phyloP scores from a whole-genome alignment of 106 monocot genomes.

The Posidonia australis region DNA sequence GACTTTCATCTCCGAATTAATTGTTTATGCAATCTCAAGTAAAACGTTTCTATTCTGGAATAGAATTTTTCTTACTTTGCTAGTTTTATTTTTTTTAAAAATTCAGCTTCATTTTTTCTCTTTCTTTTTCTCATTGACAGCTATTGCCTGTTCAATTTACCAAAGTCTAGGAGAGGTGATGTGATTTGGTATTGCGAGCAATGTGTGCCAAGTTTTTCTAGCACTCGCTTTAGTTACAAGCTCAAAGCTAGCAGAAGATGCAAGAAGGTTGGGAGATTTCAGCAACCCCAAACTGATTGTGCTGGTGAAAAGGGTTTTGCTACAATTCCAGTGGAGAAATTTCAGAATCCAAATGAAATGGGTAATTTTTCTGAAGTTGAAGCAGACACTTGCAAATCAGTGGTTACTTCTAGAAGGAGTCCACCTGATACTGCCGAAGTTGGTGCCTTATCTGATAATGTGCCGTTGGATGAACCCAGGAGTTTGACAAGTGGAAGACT shows the following conservation, averaged over 20 bases:
- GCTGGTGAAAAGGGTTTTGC: background rate
- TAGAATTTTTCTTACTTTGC: background rate
- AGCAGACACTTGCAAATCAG: background rate
- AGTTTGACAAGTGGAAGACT: too few species aligned
- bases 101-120: background rate
- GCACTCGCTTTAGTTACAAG: background rate
- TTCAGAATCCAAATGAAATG: background rate
- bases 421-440: too few species aligned
- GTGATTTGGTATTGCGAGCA: constrained; percentile 7
- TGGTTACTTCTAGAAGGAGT: background rate
- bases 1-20: too few species aligned
- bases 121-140: constrained; percentile 1
- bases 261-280: background rate
- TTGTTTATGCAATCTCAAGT: too few species aligned
- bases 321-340: background rate
- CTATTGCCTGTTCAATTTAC: constrained; percentile 6
- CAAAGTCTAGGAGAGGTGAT: background rate
- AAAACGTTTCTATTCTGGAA: background rate
- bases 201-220: constrained; percentile 1
- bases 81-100: background rate
- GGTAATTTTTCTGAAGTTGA: background rate
- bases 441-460: too few species aligned
- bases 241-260: background rate
- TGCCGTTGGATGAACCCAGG: too few species aligned
- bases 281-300: background rate